Evolutionary conservation across 2,329 filamentous ascomycete genomes (phyloP).

Genomic region (Colletotrichum sublineola): DNA sequence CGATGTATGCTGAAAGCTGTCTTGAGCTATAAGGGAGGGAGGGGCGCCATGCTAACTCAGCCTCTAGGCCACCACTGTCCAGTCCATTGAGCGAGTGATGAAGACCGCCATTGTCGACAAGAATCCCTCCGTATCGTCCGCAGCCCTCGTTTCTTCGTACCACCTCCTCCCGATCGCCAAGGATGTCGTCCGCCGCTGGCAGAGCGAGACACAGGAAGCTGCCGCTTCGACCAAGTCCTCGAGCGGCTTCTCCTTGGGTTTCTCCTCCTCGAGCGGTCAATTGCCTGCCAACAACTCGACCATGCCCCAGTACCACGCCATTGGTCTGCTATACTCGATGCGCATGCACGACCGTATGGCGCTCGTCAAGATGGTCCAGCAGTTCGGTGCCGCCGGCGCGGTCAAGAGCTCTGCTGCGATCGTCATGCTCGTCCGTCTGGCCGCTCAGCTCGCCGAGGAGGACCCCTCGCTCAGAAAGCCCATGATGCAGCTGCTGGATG

Average conservation of each 20-base stretch:
- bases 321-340: slow-evolving; percentile 98
- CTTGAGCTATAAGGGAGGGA: slow-evolving; percentile 21
- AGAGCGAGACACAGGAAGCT: slow-evolving; percentile 97
- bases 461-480: slow-evolving; percentile 89
- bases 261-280: slow-evolving; percentile 82
- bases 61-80: slow-evolving; percentile 86
- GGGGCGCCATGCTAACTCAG: slow-evolving; percentile 27
- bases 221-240: slow-evolving; percentile 91
- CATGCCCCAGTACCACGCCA: slow-evolving; percentile 99
- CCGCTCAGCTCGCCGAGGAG: slow-evolving; percentile 94
- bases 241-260: slow-evolving; percentile 90
- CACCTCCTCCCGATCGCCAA: slow-evolving; percentile 96
- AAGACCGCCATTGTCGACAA: slow-evolving; percentile 99
- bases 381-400: slow-evolving; percentile 90
- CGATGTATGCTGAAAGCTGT: slow-evolving; percentile 72
- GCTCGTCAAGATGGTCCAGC: slow-evolving; percentile 99
- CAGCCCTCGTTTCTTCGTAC: slow-evolving; percentile 95
- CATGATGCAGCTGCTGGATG: slow-evolving; percentile 97
- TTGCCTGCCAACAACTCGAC: slow-evolving; percentile 91
- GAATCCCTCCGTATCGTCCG: slow-evolving; percentile 96
- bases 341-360: slow-evolving; percentile 98
- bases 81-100: slow-evolving; percentile 97
- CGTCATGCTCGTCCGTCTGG: slow-evolving; percentile 91
- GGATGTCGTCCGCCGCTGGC: slow-evolving; percentile 97
- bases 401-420: slow-evolving; percentile 96